phyloP scores from a whole-genome alignment of 2,329 filamentous ascomycete genomes.

The Leptographium radiaticola region DNA sequence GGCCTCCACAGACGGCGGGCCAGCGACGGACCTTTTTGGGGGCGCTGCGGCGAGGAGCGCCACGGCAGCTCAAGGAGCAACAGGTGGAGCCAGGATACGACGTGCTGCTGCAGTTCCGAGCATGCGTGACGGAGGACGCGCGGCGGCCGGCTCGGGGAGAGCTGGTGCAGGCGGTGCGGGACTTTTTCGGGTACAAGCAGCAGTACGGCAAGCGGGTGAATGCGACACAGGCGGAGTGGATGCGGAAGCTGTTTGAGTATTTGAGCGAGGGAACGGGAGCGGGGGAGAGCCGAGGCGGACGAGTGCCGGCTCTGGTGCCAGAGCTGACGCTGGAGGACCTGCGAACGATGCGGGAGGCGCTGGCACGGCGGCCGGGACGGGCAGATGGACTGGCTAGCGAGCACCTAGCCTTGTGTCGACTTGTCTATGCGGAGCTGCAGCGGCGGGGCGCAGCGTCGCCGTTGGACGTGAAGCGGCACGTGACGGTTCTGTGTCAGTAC shows the following conservation, averaged over 20 bases:
- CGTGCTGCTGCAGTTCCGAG: constrained; percentile 54
- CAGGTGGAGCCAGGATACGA: constrained; percentile 59
- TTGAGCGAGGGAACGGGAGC: constrained; percentile 46
- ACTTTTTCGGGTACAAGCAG: constrained; percentile 47
- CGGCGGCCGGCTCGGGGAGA: constrained; percentile 52
- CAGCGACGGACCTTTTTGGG: constrained; percentile 45
- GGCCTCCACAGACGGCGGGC: background rate
- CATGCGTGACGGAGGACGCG: constrained; percentile 46
- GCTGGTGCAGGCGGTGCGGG: constrained; percentile 49
- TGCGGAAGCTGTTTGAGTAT: constrained; percentile 32
- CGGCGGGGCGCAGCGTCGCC: constrained; percentile 11
- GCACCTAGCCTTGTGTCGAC: constrained; percentile 33
- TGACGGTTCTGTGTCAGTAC: constrained; percentile 38
- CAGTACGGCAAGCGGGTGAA: constrained; percentile 39
- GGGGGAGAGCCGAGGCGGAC: constrained; percentile 14
- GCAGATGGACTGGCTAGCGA: constrained; percentile 9
- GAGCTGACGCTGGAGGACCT: constrained; percentile 28
- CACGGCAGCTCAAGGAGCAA: constrained; percentile 45
- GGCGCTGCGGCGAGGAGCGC: constrained; percentile 42
- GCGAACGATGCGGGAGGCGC: constrained; percentile 26
- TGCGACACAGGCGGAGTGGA: constrained; percentile 52
- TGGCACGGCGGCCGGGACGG: constrained; percentile 2
- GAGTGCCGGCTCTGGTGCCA: constrained; percentile 7
- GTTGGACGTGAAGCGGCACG: constrained; percentile 27
- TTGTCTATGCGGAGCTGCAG: constrained; percentile 27